Conservation (phyloP, 2,329 filamentous ascomycete species). For the Albifimbria verrucaria region DNA sequence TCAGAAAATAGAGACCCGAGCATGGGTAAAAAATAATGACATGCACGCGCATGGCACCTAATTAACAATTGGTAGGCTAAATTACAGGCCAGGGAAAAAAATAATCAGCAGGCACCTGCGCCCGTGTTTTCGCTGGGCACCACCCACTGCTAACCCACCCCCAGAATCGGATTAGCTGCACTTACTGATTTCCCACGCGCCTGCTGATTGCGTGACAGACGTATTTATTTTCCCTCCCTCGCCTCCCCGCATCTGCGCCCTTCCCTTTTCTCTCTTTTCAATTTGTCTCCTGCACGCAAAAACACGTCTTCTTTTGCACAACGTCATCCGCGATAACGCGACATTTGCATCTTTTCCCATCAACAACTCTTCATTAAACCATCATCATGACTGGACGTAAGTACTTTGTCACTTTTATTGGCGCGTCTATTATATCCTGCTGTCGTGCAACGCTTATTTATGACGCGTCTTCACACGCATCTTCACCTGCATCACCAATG, state of each 20-base stretch:
- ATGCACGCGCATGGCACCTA: no score
- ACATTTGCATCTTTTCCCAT: conserved; percentile 18
- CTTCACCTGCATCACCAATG: conserved; percentile 14
- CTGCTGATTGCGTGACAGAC: conserved; percentile 31
- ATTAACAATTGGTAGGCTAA: no score
- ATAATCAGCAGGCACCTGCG: no score
- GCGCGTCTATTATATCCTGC: background rate
- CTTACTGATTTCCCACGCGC: conserved; percentile 20
- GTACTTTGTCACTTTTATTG: conserved; percentile 31
- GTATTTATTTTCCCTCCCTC: conserved; percentile 31
- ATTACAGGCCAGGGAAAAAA: background rate
- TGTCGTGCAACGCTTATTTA: background rate
- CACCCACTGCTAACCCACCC: no score
- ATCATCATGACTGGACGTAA: conserved; percentile 72
- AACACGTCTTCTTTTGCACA: conserved; percentile 20
- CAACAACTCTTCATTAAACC: conserved; percentile 22
- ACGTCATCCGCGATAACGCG: conserved; percentile 23
- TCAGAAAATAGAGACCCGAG: no score
- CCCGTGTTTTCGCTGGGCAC: no score
- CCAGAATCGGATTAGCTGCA: background rate
- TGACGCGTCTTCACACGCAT: background rate
- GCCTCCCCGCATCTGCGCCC: conserved; percentile 21
- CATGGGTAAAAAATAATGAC: no score
- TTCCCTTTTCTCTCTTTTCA: conserved; percentile 18
- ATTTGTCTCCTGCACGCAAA: conserved; percentile 5